Percentiles rank a stretch among this genome's conserved stretches.
These are phyloP conservation scores for Pyronema omphalodes DNA, from an alignment of 495 filamentous ascomycete species.

Conservation along the genomic window DNA sequence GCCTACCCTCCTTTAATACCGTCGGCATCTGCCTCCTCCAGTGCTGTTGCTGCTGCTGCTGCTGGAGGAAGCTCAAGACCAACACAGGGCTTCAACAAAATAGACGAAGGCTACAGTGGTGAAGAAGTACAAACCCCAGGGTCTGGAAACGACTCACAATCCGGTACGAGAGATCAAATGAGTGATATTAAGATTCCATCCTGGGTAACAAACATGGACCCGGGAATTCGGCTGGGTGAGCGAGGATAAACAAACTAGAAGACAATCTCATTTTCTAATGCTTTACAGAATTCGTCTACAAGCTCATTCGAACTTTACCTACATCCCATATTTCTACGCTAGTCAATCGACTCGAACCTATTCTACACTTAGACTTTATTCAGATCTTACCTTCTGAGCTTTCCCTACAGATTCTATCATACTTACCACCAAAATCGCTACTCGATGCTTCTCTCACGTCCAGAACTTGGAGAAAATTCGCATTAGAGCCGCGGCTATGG, in stretches of 20 bases:
- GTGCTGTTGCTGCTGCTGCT: background rate
- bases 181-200: conserved; percentile 18
- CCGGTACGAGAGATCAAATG: conserved; percentile 10
- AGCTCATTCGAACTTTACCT: conserved; percentile 23
- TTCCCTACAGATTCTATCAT: conserved; percentile 70
- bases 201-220: conserved; percentile 18
- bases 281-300: conserved; percentile 23
- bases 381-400: conserved; percentile 71
- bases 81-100: conserved; percentile 11
- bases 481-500: conserved; percentile 78
- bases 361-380: conserved; percentile 64
- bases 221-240: conserved; percentile 9
- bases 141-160: conserved; percentile 13
- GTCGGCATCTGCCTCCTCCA: background rate
- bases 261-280: background rate
- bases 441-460: conserved; percentile 61
- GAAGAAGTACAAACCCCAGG: conserved; percentile 22
- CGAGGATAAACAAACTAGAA: conserved; percentile 15
- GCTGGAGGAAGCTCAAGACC: background rate
- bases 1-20: conserved; percentile 1
- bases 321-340: conserved; percentile 23
- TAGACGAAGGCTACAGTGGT: conserved; percentile 24
- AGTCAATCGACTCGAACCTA: conserved; percentile 22
- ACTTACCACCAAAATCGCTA: conserved; percentile 57
- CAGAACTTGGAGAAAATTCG: conserved; percentile 59